Conservation (phyloP, 345 rosid species). For the Chamaenerion angustifolium region DNA sequence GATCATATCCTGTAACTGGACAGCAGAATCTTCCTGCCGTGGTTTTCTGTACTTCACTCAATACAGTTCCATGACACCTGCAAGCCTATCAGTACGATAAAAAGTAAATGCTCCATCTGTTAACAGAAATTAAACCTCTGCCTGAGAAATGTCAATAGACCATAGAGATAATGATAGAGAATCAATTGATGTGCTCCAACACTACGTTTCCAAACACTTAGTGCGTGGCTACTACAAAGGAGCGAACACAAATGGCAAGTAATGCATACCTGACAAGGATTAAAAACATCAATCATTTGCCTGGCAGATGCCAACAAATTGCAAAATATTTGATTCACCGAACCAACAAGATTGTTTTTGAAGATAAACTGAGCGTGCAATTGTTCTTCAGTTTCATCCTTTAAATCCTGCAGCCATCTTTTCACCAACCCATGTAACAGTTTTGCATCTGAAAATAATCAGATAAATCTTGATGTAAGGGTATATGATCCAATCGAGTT, state of each 20-base stretch:
- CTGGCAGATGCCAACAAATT: conserved; percentile 32
- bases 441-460: conserved; percentile 33
- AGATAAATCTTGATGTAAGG: conserved; percentile 1
- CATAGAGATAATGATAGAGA: too few species aligned
- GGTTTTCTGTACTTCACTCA: conserved; percentile 18
- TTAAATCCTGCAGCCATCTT: conserved; percentile 63
- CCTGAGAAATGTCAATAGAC: background rate
- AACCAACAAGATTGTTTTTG: conserved; percentile 35
- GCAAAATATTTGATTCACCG: conserved; percentile 54
- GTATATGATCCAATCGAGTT: background rate
- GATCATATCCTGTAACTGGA: conserved; percentile 34
- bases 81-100: conserved; percentile 34
- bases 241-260: background rate
- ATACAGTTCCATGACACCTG: conserved; percentile 55
- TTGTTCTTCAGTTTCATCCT: conserved; percentile 60
- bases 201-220: too few species aligned
- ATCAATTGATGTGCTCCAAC: too few species aligned
- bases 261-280: conserved; percentile 40
- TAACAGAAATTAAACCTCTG: background rate
- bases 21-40: conserved; percentile 28
- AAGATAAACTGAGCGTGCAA: conserved; percentile 52
- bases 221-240: too few species aligned
- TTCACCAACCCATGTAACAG: conserved; percentile 53
- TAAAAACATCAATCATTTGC: conserved; percentile 48
- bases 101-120: background rate